Evolutionary conservation across 768 basidiomycete species (phyloP), one percentile per base, ranked within the genome.

Genomic region (Suillus weaverae): DNA sequence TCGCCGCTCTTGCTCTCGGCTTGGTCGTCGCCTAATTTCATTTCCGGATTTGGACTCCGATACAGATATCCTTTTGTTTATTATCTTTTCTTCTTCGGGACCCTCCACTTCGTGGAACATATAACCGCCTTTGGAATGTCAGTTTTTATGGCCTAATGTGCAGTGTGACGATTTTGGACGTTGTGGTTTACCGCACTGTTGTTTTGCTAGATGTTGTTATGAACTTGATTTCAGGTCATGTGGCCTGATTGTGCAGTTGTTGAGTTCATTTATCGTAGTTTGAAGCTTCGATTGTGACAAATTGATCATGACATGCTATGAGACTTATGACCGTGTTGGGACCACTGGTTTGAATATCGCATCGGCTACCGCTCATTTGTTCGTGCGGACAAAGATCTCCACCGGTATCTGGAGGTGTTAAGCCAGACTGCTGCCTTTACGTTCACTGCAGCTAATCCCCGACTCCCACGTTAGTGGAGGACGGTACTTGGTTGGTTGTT

Each of bases 1-100:
- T 50, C 14, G 73, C 70, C 13, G 75, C 76, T 26, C 59, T 72
- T 43, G 16, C 64, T 1, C 65, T 77, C 20, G 74, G 76, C 26
- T 62, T 76, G 18, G 62, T 71, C 18, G 70, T 77, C 22, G 74
- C 72, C 13, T 76, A 63, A 72, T 39, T 10, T 2, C 4, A 20
- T 44, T 35, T 38, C 39, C 13, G 41, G 41, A 36, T 41, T 59
- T 60, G 44, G 10, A 18, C 39, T 32, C 26, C 18, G 6, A 59
- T 41, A 59, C 56, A 59, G 9, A 59, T 59, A 59, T 59, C 39
- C 57, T 8, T 59, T 59, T 59, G 50, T 51, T 33, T 59, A 59
- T 59, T 59, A 11, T 41, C 26, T 13, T 41, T 41, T 59, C 30
- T 41, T 41, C 26, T 41, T 41, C 39, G 13, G 57, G 39, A 41